These are phyloP conservation scores for Monosporascus sp. DNA, from an alignment of 2,329 filamentous ascomycete genomes.

Conservation along the genomic window DNA sequence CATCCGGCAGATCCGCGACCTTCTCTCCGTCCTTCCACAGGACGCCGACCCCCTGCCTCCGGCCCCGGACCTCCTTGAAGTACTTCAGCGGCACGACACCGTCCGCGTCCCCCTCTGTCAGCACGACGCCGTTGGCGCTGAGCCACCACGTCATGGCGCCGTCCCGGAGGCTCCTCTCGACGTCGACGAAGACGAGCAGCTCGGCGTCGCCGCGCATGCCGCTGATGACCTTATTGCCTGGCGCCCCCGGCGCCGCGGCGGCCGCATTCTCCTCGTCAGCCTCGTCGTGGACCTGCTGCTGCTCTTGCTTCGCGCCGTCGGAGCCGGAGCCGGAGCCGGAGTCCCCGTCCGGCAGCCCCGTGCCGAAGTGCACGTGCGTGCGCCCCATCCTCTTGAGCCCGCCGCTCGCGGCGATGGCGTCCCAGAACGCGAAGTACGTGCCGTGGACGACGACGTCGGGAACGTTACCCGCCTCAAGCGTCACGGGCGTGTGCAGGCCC, in stretches of 20 bases:
- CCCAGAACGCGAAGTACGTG: slow-evolving; percentile 80
- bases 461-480: slow-evolving; percentile 49
- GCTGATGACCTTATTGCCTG: slow-evolving; percentile 52
- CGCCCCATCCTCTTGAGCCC: slow-evolving; percentile 76
- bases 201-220: slow-evolving; percentile 78
- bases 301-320: slow-evolving; percentile 7
- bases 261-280: slow-evolving; percentile 3
- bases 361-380: slow-evolving; percentile 87
- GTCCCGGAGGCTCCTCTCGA: slow-evolving; percentile 59
- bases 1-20: slow-evolving; percentile 60
- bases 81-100: slow-evolving; percentile 62
- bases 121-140: slow-evolving; percentile 72
- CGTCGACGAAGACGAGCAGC: slow-evolving; percentile 71
- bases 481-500: slow-evolving; percentile 64
- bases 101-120: slow-evolving; percentile 55
- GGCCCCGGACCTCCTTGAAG: slow-evolving; percentile 66
- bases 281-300: slow-evolving; percentile 3
- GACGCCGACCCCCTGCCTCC: slow-evolving; percentile 54
- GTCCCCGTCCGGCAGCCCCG: slow-evolving; percentile 54
- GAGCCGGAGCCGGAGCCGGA: slow-evolving; percentile 2
- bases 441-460: slow-evolving; percentile 75
- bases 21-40: slow-evolving; percentile 68
- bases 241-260: slow-evolving; percentile 16
- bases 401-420: slow-evolving; percentile 66
- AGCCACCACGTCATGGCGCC: slow-evolving; percentile 66